Base-by-base conservation (phyloP, 805 yeast genomes). In the Monosporozyma yasuniensis region DNA sequence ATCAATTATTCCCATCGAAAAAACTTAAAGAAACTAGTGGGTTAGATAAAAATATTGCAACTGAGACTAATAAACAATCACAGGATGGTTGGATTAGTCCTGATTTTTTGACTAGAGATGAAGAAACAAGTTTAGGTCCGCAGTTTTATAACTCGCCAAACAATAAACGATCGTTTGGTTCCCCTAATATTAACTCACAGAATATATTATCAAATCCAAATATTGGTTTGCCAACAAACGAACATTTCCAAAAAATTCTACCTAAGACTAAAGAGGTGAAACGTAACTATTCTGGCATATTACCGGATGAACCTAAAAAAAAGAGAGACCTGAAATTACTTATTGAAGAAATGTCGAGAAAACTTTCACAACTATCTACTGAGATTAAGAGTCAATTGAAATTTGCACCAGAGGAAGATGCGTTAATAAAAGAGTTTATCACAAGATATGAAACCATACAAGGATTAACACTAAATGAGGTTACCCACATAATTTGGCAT, bases 401-500 rank as follows among this genome's bases (percentile, higher is more conserved):
- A n/a, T 47, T 28, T 37, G 30, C 41, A 22, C 16, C n/a, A 4
- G 45, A 47, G 28, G 83, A 78, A 42, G 96, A 88, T 63, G 72
- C 66, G 16, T 82, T 85, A 0, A 77, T 88, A 50, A 87, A 85
- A 51, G 72, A 74, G 45, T 87, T 84, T 58, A 77, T 87, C 53
- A 63, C 68, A 11, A 81, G 80, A 11, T 88, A 84, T 61, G 78
- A 84, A 56, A 71, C 68, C 42, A 72, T 81, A 54, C 72, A 82
- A 58, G 73, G 74, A 27, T 68, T 85, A 65, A 73, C 81, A 6
- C 69, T 84, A 44, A 74, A 77, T 39, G 83, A 81, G 48, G 74
- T 88, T 6, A 83, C 95, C 63, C 79, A 78, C 54, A 71, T 96
- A 30, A 84, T 88, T n/a, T 88, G 96, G 96, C 70, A 87, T 3